Conservation (phyloP, 805 yeast species). For the Pichia thaimueangensis region DNA sequence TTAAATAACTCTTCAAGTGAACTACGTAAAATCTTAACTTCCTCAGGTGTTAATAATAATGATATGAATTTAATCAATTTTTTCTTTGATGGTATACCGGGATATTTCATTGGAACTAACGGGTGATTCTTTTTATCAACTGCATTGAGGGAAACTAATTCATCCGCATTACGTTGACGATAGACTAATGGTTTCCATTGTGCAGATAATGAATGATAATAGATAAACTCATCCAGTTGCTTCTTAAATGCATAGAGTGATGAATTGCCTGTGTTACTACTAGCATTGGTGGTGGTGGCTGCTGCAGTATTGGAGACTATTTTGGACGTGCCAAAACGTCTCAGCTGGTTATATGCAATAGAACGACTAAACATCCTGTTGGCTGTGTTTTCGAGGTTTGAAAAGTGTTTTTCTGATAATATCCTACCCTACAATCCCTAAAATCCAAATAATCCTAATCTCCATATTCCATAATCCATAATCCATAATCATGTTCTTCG, state of each 20-base stretch:
- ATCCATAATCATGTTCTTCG: too few species aligned
- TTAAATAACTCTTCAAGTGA: conserved; percentile 17
- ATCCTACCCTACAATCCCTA: too few species aligned
- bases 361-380: too few species aligned
- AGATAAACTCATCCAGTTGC: conserved; percentile 26
- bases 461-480: too few species aligned
- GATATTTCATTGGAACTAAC: conserved; percentile 19
- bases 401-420: too few species aligned
- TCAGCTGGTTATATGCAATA: too few species aligned
- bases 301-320: too few species aligned
- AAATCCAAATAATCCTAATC: too few species aligned
- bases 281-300: not conserved
- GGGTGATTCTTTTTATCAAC: conserved; percentile 25
- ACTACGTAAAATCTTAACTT: conserved; percentile 17
- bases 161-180: conserved; percentile 20
- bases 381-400: too few species aligned
- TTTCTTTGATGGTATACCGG: conserved; percentile 23
- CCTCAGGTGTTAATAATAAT: conserved; percentile 20
- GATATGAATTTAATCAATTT: conserved; percentile 23
- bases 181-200: conserved; percentile 22
- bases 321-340: too few species aligned
- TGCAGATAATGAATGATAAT: conserved; percentile 20
- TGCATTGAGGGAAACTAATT: conserved; percentile 17
- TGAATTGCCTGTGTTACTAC: not conserved
- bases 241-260: conserved; percentile 21